These are phyloP conservation scores for Lagerstroemia speciosa DNA, from an alignment of 345 rosid species.

Conservation along the genomic window DNA sequence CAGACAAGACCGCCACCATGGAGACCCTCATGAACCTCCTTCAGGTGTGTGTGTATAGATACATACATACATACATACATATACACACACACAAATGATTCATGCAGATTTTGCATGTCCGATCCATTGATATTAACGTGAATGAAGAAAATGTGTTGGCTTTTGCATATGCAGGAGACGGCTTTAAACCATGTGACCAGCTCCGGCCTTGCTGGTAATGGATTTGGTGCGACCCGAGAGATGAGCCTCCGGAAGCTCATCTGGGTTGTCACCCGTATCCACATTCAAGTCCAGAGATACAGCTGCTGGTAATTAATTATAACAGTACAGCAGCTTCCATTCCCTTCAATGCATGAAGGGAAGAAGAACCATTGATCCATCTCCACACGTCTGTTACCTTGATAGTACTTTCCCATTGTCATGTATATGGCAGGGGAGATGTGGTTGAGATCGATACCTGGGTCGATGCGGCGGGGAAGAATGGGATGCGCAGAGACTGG, in stretches of 20 bases:
- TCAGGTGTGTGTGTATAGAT: constrained; percentile 28
- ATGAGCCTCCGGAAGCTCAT: constrained; percentile 48
- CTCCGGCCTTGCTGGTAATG: constrained; percentile 54
- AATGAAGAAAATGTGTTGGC: not conserved
- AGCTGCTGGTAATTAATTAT: constrained; percentile 53
- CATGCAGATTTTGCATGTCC: not conserved
- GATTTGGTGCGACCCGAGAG: constrained; percentile 61
- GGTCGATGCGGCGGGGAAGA: constrained; percentile 53
- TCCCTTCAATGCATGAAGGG: not conserved
- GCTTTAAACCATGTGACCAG: constrained; percentile 52
- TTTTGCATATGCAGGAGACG: constrained; percentile 45
- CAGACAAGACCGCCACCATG: constrained; percentile 64
- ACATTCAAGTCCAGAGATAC: constrained; percentile 47
- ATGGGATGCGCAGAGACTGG: constrained; percentile 72
- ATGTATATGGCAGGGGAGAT: constrained; percentile 43
- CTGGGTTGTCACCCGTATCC: constrained; percentile 62
- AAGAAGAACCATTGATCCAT: not conserved
- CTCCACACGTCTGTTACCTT: not conserved
- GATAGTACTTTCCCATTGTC: not conserved
- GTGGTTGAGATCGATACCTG: constrained; percentile 56
- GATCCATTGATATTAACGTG: not conserved
- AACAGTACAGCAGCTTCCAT: not conserved
- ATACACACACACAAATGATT: too few relatives aligned
- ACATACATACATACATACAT: too few relatives aligned
- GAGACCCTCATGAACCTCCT: constrained; percentile 66